Evolutionary conservation across 768 basidiomycete species (phyloP).

Genomic region (Astraeus odoratus): DNA sequence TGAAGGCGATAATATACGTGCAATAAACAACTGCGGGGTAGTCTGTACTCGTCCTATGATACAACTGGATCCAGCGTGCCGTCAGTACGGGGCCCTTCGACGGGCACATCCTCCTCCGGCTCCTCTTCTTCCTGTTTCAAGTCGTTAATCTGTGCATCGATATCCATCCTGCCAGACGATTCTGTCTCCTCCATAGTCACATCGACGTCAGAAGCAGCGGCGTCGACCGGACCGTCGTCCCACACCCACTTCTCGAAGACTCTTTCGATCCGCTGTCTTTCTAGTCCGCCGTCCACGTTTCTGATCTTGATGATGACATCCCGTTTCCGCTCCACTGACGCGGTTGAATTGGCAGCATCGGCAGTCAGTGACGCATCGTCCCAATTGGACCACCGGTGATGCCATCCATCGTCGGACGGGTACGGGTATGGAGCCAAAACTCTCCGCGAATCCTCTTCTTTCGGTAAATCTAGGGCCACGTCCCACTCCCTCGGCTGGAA

Average conservation of each 20-base stretch:
- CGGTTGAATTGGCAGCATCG: conserved; percentile 23
- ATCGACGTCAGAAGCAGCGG: conserved; percentile 18
- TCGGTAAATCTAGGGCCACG: conserved; percentile 34
- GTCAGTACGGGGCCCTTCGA: no score
- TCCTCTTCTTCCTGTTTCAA: conserved; percentile 8
- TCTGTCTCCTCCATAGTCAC: conserved; percentile 22
- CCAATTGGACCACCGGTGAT: conserved; percentile 37
- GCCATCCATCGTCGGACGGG: conserved; percentile 39
- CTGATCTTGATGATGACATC: conserved; percentile 55
- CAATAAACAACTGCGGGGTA: not conserved
- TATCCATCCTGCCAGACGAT: conserved; percentile 3
- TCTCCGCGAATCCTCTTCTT: conserved; percentile 34
- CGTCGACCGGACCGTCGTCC: conserved; percentile 20
- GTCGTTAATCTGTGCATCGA: conserved; percentile 2
- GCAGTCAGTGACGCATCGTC: conserved; percentile 20
- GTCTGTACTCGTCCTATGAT: conserved; percentile 8
- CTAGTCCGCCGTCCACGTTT: conserved; percentile 47
- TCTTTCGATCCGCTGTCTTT: conserved; percentile 68
- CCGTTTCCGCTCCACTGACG: conserved; percentile 36
- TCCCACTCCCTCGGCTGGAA: conserved; percentile 71
- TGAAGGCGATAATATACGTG: conserved; percentile 2
- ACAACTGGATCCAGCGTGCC: no score
- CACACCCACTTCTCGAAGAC: conserved; percentile 64
- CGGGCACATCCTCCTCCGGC: conserved; percentile 2
- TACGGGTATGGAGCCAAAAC: conserved; percentile 35